Base-by-base conservation (phyloP, 164 flowering plant species). In the Echeveria elegans region DNA sequence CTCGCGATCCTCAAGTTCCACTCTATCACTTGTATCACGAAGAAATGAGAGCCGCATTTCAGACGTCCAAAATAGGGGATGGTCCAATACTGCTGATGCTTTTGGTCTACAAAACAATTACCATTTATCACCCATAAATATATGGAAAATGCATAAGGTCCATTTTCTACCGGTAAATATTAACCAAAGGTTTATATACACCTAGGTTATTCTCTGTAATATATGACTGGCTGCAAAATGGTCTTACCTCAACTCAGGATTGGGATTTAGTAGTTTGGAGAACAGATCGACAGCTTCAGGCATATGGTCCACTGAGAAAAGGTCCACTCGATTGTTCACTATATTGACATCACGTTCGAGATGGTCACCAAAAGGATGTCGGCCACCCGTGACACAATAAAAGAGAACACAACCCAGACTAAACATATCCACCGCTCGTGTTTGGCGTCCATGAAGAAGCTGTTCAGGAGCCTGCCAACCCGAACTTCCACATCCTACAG, bases 391-490 rank as follows among this genome's bases (percentile, higher is more conserved):
- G 40, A 82, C 70, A 69, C 81, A 82, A 72, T 66, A 82, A 63
- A 77, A 82, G 43, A 82, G 76, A 21, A 79, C 75, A 74, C 82
- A 82, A 19, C 85, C 85, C 36, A 82, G 73, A 71, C 81, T 77
- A 73, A 77, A 82, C 72, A 79, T 64, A 71, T 79, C 85, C 23
- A 79, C 75, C 30, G 81, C 76, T 47, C 83, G 81, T 37, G 83
- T 82, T 74, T 82, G 83, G 56, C 83, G 81, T 28, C 76, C 78
- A 41, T 76, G 78, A 66, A 71, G 77, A 70, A 82, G 85, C 68
- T 82, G 85, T 67, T 82, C 85, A 67, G 85, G 85, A 16, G 83
- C 80, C 66, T 82, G 85, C 85, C 83, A 82, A 69, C 85, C 85
- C 16, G 85, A 80, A 70, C 85, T 82, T 14, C 85, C 85, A 78